A percentile compares a stretch with the other conserved stretches of the same genome.
phyloP scores from a whole-genome alignment of 1,139 yeast genomes.

The Taphrina deformans region DNA sequence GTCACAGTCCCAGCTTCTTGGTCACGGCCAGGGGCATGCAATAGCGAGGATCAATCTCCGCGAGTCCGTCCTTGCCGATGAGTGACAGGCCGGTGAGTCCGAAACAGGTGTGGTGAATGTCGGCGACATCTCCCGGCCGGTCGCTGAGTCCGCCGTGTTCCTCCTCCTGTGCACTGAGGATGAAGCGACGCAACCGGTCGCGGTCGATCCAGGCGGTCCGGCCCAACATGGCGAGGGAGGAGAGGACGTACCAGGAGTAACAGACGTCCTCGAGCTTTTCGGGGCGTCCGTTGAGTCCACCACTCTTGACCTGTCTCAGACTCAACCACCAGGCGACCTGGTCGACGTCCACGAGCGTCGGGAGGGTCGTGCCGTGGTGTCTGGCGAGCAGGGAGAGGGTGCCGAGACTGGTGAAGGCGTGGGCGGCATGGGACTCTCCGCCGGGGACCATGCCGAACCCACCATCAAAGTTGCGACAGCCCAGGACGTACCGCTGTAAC shows the following conservation, averaged over 20 bases:
- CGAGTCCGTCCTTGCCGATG: slow-evolving; percentile 60
- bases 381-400: slow-evolving; percentile 67
- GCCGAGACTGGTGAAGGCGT: slow-evolving; percentile 82
- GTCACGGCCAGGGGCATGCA: slow-evolving; percentile 62
- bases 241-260: slow-evolving; percentile 96
- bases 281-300: slow-evolving; percentile 96
- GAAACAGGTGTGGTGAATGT: slow-evolving; percentile 88
- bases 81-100: slow-evolving; percentile 84
- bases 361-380: slow-evolving; percentile 47
- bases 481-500: slow-evolving; percentile 63
- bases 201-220: slow-evolving; percentile 74
- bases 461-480: slow-evolving; percentile 89
- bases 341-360: slow-evolving; percentile 51
- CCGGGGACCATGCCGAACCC: slow-evolving; percentile 94
- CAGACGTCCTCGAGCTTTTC: slow-evolving; percentile 96
- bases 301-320: slow-evolving; percentile 84
- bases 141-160: slow-evolving; percentile 88
- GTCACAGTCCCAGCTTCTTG: slow-evolving; percentile 1
- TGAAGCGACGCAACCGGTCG: slow-evolving; percentile 61
- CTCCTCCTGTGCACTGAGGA: slow-evolving; percentile 72
- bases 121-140: slow-evolving; percentile 85
- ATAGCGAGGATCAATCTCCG: slow-evolving; percentile 74
- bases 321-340: slow-evolving; percentile 78
- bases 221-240: slow-evolving; percentile 68
- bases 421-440: slow-evolving; percentile 93